Evolutionary conservation across 768 basidiomycete species (phyloP).

Genomic region (Podaxis pistillaris): DNA sequence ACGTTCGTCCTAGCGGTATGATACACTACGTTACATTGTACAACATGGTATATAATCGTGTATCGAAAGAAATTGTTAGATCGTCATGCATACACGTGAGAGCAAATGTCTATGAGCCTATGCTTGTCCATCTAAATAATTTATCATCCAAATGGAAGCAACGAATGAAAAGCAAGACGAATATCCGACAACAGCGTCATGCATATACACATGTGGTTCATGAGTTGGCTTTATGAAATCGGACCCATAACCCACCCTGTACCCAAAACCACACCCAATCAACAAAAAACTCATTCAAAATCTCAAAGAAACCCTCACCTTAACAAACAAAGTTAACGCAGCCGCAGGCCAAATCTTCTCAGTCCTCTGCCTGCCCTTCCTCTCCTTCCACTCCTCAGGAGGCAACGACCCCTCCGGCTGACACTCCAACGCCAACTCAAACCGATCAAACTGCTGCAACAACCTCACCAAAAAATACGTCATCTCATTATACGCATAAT

Average conservation of each 20-base stretch:
- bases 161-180: neutral
- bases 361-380: slow-evolving; percentile 46
- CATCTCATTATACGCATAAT: slow-evolving; percentile 75
- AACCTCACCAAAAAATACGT: slow-evolving; percentile 71
- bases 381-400: slow-evolving; percentile 52
- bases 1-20: neutral
- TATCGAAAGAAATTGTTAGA: neutral
- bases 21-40: neutral
- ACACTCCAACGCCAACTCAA: slow-evolving; percentile 57
- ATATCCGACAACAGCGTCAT: neutral
- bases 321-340: slow-evolving; percentile 64
- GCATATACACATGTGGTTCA: neutral
- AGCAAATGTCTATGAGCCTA: neutral
- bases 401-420: slow-evolving; percentile 65
- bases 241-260: slow-evolving; percentile 62
- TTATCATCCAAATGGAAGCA: neutral
- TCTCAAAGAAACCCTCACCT: slow-evolving; percentile 39
- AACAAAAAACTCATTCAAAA: neutral
- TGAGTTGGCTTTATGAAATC: slow-evolving; percentile 32
- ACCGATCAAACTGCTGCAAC: slow-evolving; percentile 60
- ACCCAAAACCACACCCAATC: neutral
- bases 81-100: neutral
- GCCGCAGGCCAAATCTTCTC: slow-evolving; percentile 65
- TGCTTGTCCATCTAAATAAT: neutral
- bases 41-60: neutral